A percentile compares a stretch with the other conserved stretches of the same genome.
phyloP scores from a whole-genome alignment of 2,329 filamentous ascomycete species.

The Aspergillus novoparasiticus region DNA sequence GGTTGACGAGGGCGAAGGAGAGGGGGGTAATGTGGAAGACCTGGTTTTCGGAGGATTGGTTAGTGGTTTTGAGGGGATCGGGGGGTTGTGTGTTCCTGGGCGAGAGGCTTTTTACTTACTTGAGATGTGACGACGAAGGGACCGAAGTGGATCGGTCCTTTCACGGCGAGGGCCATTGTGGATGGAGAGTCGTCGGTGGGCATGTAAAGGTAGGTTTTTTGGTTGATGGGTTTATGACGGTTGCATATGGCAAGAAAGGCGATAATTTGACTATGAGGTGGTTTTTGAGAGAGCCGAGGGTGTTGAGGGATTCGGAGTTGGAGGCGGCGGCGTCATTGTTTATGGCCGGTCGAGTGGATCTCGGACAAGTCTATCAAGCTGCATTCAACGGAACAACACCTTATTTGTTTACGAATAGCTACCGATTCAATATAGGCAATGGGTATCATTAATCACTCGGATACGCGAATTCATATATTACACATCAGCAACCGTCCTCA shows the following conservation, averaged over 20 bases:
- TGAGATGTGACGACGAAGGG: slow-evolving; percentile 75
- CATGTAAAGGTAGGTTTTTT: slow-evolving; percentile 10
- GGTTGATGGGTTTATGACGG: neutral
- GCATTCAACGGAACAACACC: neutral
- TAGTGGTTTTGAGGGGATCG: neutral
- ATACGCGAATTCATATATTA: slow-evolving; percentile 23
- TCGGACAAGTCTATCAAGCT: neutral
- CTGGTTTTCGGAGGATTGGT: slow-evolving; percentile 46
- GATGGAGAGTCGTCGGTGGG: slow-evolving; percentile 7
- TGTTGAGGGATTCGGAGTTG: neutral
- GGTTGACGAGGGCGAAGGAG: slow-evolving; percentile 88
- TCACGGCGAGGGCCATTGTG: slow-evolving; percentile 28
- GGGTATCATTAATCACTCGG: slow-evolving; percentile 26
- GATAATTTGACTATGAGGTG: neutral
- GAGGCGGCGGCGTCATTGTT: neutral
- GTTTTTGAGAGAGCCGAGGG: neutral
- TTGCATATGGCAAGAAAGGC: neutral
- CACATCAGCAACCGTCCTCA: slow-evolving; percentile 16
- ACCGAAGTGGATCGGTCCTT: slow-evolving; percentile 66
- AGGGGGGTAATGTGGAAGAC: slow-evolving; percentile 82
- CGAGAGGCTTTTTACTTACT: slow-evolving; percentile 44
- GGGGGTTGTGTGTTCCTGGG: too few species aligned
- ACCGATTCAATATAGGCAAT: neutral
- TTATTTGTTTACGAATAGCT: neutral
- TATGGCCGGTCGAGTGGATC: neutral